Conservation (phyloP, 2,329 filamentous ascomycete genomes). For the Macrophomina pseudophaseolina region DNA sequence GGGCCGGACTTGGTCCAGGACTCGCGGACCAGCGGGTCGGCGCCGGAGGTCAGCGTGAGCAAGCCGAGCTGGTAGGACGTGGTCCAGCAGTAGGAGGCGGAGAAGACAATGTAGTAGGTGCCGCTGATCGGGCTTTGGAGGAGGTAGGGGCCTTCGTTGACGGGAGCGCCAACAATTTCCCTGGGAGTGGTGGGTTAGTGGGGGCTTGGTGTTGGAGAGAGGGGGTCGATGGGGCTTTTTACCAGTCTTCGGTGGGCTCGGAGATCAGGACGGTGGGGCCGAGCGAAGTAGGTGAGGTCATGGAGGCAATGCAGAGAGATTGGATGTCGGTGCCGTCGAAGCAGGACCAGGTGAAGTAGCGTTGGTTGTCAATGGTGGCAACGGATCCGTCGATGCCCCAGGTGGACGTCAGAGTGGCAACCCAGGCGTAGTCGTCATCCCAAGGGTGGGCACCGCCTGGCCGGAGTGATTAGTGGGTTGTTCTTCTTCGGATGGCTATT, state of each 20-base stretch:
- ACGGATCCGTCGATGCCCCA: conserved; percentile 63
- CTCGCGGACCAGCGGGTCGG: conserved; percentile 51
- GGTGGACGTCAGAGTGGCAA: conserved; percentile 52
- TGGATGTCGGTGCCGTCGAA: conserved; percentile 51
- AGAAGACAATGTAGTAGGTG: conserved; percentile 60
- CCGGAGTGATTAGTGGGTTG: neutral
- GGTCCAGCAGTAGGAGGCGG: conserved; percentile 63
- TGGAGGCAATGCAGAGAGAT: conserved; percentile 49
- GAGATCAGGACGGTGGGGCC: conserved; percentile 57
- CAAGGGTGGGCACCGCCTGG: conserved; percentile 58
- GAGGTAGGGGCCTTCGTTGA: conserved; percentile 62
- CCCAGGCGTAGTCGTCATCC: conserved; percentile 57
- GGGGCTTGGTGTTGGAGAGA: neutral
- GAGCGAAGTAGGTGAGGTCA: conserved; percentile 49
- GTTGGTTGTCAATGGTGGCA: conserved; percentile 53
- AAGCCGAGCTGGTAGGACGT: conserved; percentile 59
- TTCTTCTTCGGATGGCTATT: neutral
- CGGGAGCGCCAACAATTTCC: conserved; percentile 55
- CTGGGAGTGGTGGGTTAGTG: neutral
- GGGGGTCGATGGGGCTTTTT: neutral
- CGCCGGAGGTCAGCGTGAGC: conserved; percentile 57
- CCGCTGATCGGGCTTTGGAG: conserved; percentile 56
- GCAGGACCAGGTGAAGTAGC: conserved; percentile 63
- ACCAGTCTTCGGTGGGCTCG: conserved; percentile 56
- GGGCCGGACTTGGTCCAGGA: conserved; percentile 62